Conservation (phyloP, 768 basidiomycete genomes). For the Tylopilus sp. region DNA sequence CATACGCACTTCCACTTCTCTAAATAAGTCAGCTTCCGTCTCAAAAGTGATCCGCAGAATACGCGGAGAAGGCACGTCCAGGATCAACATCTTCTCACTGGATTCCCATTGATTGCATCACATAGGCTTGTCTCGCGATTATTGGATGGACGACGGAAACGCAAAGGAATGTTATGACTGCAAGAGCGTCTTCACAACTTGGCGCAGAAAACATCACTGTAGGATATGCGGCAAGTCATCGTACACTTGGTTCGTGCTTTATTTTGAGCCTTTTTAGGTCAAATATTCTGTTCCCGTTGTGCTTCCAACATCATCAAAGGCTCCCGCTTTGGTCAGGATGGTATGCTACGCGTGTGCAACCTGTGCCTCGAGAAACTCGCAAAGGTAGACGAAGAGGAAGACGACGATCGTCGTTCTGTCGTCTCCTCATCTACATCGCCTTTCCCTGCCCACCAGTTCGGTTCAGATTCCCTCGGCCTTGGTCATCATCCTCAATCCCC, state of each 20-base stretch:
- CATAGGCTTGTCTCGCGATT: conserved; percentile 83
- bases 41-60: conserved; percentile 89
- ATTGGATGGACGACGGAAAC: conserved; percentile 99
- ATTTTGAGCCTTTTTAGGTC: conserved; percentile 49
- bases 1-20: conserved; percentile 67
- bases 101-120: conserved; percentile 6
- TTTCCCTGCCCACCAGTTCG: conserved; percentile 78
- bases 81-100: conserved; percentile 1
- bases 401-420: conserved; percentile 83
- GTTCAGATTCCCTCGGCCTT: conserved; percentile 40
- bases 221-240: conserved; percentile 79
- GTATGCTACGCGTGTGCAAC: conserved; percentile 95
- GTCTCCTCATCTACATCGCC: conserved; percentile 66
- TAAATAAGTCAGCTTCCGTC: conserved; percentile 77
- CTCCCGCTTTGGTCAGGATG: conserved; percentile 87
- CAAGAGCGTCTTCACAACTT: conserved; percentile 90
- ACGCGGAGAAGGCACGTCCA: conserved; percentile 74
- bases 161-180: conserved; percentile 97
- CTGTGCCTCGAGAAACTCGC: conserved; percentile 91
- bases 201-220: conserved; percentile 96
- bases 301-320: conserved; percentile 97
- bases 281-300: conserved; percentile 97
- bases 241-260: neutral
- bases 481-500: conserved; percentile 75
- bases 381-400: conserved; percentile 84